Conservation (phyloP, 2,329 filamentous ascomycete genomes). For the Alternaria panax region DNA sequence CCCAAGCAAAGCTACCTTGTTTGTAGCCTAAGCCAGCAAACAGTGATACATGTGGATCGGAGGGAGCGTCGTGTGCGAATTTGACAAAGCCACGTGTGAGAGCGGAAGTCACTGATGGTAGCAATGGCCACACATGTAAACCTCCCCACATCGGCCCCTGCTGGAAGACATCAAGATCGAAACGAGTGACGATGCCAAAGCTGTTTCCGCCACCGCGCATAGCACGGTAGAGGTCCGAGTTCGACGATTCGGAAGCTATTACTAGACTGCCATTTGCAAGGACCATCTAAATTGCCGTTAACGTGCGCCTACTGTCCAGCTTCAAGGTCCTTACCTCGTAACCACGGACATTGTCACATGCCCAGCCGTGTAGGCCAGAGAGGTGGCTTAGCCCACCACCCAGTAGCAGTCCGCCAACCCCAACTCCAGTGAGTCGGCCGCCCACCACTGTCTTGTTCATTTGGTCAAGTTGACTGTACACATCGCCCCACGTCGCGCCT, state of each 20-base stretch:
- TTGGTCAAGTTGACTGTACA: slow-evolving; percentile 33
- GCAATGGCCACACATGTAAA: neutral
- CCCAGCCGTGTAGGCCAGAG: slow-evolving; percentile 34
- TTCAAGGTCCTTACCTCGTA: slow-evolving; percentile 32
- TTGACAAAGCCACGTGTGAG: neutral
- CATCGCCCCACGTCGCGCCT: slow-evolving; percentile 37
- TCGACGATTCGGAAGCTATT: slow-evolving; percentile 31
- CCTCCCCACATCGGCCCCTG: slow-evolving; percentile 24
- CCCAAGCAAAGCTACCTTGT: slow-evolving; percentile 6
- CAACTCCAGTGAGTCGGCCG: slow-evolving; percentile 25
- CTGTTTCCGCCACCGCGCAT: slow-evolving; percentile 42
- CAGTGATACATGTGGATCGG: slow-evolving; percentile 2
- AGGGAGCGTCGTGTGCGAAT: neutral
- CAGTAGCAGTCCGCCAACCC: slow-evolving; percentile 30
- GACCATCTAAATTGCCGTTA: neutral
- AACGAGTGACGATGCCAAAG: slow-evolving; percentile 37
- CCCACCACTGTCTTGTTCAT: slow-evolving; percentile 14
- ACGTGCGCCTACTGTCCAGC: neutral
- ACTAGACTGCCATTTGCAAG: slow-evolving; percentile 25
- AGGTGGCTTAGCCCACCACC: slow-evolving; percentile 48
- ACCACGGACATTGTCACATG: slow-evolving; percentile 41
- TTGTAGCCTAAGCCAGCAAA: slow-evolving; percentile 5
- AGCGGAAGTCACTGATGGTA: slow-evolving; percentile 1
- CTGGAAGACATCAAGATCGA: slow-evolving; percentile 20
- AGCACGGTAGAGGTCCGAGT: slow-evolving; percentile 49